Evolutionary conservation across 495 filamentous ascomycete species (phyloP), one percentile per base, ranked within the genome.

Genomic region (Xylaria longipes): DNA sequence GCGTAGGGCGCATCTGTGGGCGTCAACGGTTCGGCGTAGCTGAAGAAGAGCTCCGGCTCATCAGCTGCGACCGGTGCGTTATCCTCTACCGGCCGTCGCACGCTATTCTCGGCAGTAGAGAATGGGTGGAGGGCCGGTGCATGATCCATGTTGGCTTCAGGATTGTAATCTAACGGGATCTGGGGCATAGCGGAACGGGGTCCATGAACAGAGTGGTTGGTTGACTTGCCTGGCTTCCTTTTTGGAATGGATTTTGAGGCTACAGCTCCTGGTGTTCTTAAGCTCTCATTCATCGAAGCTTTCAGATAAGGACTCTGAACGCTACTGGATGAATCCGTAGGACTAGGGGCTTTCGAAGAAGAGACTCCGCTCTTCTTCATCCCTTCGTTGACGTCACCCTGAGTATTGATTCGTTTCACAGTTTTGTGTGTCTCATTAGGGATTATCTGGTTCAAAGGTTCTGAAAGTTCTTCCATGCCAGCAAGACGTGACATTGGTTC

Each of bases 1-100:
- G 52, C 52, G 52, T 69, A 54, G n/a, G 71, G 46, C 8, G 43
- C 14, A 29, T 75, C 72, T 1, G 41, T 71, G 12, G 71, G 71
- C n/a, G 72, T 72, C 12, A 50, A 56, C 4, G 71, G 70, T 27
- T 61, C 69, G 20, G 22, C 20, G 33, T 54, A 64, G 70, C 3
- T 60, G 25, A 57, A 64, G 35, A 50, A 8, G 46, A 17, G 14
- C 12, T 57, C n/a, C 0, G 69, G 46, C 12, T 65, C 46, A 15
- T 43, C 35, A 6, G 20, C 5, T 33, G 17, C 14, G 14, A 57
- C 46, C 3, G 35, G 3, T 45, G 35, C 25, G 29, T 54, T 25
- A 11, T 25, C 20, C 1, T n/a, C 3, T 25, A 39, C 17, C 35
- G 57, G n/a, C 35, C 17, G 20, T 37, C 35, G 15, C 12, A 3